Percentiles rank a stretch among this genome's conserved stretches.
These are phyloP conservation scores for Hygrophoropsis aurantiaca DNA, from an alignment of 768 basidiomycete genomes.

Conservation along the genomic window DNA sequence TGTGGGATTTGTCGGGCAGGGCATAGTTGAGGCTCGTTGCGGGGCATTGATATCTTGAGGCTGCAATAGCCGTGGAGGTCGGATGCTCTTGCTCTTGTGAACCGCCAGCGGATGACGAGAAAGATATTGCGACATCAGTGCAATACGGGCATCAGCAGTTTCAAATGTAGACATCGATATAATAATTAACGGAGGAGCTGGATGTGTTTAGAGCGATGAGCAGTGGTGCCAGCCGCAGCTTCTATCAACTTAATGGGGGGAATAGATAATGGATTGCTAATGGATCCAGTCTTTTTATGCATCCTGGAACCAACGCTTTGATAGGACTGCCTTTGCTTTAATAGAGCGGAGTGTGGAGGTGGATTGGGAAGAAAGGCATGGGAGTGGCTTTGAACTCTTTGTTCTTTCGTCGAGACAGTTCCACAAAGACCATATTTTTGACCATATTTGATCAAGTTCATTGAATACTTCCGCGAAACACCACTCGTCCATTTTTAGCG, in stretches of 20 bases:
- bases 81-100: background rate
- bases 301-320: constrained; percentile 13
- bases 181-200: background rate
- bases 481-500: too few species aligned
- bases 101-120: constrained; percentile 24
- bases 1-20: too few species aligned
- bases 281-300: constrained; percentile 22
- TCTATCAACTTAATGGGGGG: background rate
- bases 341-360: constrained; percentile 1
- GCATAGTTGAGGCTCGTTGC: too few species aligned
- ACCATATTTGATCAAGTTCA: background rate
- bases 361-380: constrained; percentile 16
- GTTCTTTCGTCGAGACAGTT: constrained; percentile 2
- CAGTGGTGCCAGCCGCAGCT: constrained; percentile 13
- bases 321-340: constrained; percentile 3
- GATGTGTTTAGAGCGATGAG: background rate
- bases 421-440: constrained; percentile 1
- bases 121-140: constrained; percentile 27
- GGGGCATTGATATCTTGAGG: constrained; percentile 7
- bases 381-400: constrained; percentile 8
- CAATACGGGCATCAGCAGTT: constrained; percentile 35
- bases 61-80: background rate
- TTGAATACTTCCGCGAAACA: constrained; percentile 10
- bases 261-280: background rate
- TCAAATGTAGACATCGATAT: constrained; percentile 19